Evolutionary conservation across 192 early-diverging fungal genomes (phyloP), one percentile per base, ranked within the genome.

Genomic region (Coemansia reversa): DNA sequence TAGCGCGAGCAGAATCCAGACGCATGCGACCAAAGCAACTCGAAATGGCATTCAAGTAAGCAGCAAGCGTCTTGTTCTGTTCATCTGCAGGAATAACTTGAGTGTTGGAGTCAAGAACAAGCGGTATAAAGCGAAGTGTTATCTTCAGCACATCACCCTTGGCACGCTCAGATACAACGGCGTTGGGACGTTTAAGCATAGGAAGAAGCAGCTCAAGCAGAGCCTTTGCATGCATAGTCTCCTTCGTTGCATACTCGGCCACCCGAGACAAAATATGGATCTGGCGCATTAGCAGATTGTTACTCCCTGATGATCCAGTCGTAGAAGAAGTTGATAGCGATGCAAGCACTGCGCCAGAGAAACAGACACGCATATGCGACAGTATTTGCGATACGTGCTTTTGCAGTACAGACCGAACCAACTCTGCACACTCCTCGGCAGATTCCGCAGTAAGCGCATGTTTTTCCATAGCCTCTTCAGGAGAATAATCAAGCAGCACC

Each of bases 61-160:
- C 62, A 27, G 60, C 39, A 32, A 88, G 86, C 42, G 84, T 60
- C 30, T 47, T 35, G 4, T 39, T 63, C 29, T 61, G 61, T 48
- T 67, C 71, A 8, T 47, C 65, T 6, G 4, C 22, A 22, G 77
- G 6, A 5, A 62, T 28, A 7, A 16, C 24, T 11, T 32, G 33
- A 7, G 59, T 48, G 27, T 25, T 42, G 14, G 57, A 55, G 29
- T 20, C 45, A 18, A 78, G 89, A 23, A 97, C 85, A n/a, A 93
- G 72, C 2, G 86, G 87, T 16, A 97, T 63, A 69, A 95, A 95
- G 57, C 89, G 83, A 30, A 73, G 71, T 74, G 94, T 88, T 42
- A 96, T 92, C 11, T 76, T 61, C 25, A 98, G 81, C 30, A 99
- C 92, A 53, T 97, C 84, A 3, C 84, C 80, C 75, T 98, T 98